Evolutionary conservation across 2,329 filamentous ascomycete species (phyloP).

Genomic region (Fusarium napiforme): DNA sequence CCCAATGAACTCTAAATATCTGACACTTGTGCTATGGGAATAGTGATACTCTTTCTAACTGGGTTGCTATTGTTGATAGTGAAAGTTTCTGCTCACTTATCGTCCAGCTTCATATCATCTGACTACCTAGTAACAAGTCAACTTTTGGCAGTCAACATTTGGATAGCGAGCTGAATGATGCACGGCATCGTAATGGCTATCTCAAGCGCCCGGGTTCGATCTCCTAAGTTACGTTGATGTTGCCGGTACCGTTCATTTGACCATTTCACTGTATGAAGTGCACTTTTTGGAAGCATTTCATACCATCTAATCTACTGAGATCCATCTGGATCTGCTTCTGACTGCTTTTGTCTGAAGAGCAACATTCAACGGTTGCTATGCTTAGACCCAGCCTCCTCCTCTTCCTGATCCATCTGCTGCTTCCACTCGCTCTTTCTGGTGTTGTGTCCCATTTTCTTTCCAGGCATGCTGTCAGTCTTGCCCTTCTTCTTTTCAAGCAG

Average conservation of each 20-base stretch:
- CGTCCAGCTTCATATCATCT: not conserved
- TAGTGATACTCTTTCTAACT: not conserved
- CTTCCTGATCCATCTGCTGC: not conserved
- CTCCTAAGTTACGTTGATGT: accelerated
- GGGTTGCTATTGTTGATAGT: accelerated
- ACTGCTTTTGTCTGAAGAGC: no score
- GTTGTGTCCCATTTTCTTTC: constrained; percentile 6
- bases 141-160: not conserved
- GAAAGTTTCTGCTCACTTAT: not conserved
- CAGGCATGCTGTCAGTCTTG: constrained; percentile 14
- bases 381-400: not conserved
- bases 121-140: no score
- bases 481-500: constrained; percentile 12
- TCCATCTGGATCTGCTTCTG: no score
- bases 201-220: not conserved
- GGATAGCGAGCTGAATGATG: accelerated
- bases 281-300: not conserved
- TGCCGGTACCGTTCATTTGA: not conserved
- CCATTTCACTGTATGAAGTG: not conserved
- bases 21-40: not conserved
- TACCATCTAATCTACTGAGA: not conserved
- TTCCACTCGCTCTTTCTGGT: constrained; percentile 1
- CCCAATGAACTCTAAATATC: not conserved
- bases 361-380: not conserved
- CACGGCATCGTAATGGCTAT: no score